Conservation (phyloP, 2,329 filamentous ascomycete species). For the Arachnomyces sp. region DNA sequence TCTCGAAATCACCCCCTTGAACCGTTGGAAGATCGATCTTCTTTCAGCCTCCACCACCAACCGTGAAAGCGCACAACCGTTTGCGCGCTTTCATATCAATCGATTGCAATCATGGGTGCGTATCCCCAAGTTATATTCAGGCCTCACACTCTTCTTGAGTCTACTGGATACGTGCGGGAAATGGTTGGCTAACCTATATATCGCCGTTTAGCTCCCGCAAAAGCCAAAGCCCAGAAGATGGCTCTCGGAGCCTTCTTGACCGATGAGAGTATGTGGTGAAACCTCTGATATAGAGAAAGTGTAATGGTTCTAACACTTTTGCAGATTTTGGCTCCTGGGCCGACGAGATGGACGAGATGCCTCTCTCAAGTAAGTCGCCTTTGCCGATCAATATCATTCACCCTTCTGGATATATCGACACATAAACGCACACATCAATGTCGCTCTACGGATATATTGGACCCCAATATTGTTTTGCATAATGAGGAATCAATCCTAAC, state of each 20-base stretch:
- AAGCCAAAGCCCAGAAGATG: constrained; percentile 94
- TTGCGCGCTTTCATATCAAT: constrained; percentile 32
- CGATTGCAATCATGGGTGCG: constrained; percentile 54
- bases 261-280: constrained; percentile 65
- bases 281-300: neutral
- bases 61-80: constrained; percentile 33
- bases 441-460: neutral
- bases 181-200: constrained; percentile 11
- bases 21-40: constrained; percentile 15
- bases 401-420: neutral
- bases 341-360: constrained; percentile 91
- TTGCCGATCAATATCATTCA: constrained; percentile 3
- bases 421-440: neutral
- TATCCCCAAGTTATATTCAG: constrained; percentile 10
- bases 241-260: constrained; percentile 91
- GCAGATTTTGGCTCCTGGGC: constrained; percentile 85
- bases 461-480: constrained; percentile 9
- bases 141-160: no score
- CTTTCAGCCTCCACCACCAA: constrained; percentile 17
- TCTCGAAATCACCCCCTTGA: constrained; percentile 10
- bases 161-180: no score
- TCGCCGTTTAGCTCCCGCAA: constrained; percentile 65
- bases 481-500: constrained; percentile 15
- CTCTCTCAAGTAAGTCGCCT: constrained; percentile 57
- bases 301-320: constrained; percentile 21